Evolutionary conservation across 306 rosid genomes (phyloP), one percentile per base, ranked within the genome.

Genomic region (Trichosanthes cucumerina): DNA sequence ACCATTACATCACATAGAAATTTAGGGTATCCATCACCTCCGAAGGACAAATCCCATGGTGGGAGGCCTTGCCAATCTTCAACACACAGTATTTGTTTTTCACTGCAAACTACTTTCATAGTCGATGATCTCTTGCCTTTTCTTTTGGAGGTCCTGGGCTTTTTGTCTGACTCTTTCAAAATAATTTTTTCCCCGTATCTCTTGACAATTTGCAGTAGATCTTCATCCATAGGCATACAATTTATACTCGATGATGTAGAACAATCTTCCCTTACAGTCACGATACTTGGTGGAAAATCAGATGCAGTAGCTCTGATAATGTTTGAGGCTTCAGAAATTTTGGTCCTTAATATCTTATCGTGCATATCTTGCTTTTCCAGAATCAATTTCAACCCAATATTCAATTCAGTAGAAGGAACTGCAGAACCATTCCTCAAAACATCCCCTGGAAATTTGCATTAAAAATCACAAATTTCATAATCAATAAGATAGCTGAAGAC

Each of bases 1-100:
- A 94, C 98, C 97, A 94, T 94, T 65, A 90, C 95, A 65, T 92
- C 98, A 54, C 98, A 94, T 31, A 94, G 84, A 88, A 94, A 92
- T 87, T 88, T 89, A 38, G 98, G 96, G 84, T 62, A 79, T 82
- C 96, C 98, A 86, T 92, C 86, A 36, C 93, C 96, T 26, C 96
- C 95, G 41, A 85, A 50, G 19, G 88, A 82, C 46, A 82, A 82
- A 82, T 92, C 96, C 96, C 95, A 94, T 66, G 95, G 93, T 36
- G 90, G 82, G 5, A 83, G 87, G 21, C 94, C 96, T 77, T 76
- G 87, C 94, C 92, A 89, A 62, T 86, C 91, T 73, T 89, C 92
- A 71, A 75, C 59, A 69, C 81, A 70, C 78, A 88, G 92, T 59
- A 83, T 49, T 71, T 34, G 82, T 43, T 84, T 91, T 86, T 75